phyloP scores from a whole-genome alignment of 148 eudicot species.

The Oxyria digyna region DNA sequence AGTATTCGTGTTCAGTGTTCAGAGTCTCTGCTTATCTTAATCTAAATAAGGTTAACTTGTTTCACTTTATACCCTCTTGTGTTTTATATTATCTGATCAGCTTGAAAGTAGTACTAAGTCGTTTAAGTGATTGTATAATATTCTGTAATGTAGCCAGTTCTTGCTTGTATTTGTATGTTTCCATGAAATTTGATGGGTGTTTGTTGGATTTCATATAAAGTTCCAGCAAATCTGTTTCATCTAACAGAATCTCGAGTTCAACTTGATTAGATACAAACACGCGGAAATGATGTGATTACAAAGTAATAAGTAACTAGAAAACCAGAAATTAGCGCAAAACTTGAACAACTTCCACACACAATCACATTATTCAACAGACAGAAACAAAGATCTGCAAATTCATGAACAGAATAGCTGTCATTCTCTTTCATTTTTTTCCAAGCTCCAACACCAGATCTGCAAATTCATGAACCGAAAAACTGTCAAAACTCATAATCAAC shows the following conservation, averaged over 20 bases:
- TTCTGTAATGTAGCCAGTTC: background rate
- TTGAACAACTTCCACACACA: background rate
- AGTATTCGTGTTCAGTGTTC: background rate
- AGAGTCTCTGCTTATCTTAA: background rate
- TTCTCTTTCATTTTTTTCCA: conserved; percentile 15
- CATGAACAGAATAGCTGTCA: background rate
- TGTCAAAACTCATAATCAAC: background rate
- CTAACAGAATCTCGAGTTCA: background rate
- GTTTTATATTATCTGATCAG: background rate
- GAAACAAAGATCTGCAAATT: background rate
- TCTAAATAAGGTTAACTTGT: background rate
- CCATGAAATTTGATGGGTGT: background rate
- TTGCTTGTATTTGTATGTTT: background rate
- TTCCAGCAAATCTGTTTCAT: background rate
- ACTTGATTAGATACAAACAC: no score
- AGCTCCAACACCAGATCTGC: conserved; percentile 46
- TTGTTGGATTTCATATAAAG: background rate
- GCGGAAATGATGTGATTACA: no score
- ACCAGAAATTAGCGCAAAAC: background rate
- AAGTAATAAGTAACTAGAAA: background rate
- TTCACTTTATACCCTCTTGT: background rate
- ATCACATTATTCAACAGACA: background rate
- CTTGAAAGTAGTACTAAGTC: background rate
- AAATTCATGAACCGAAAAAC: conserved; percentile 10
- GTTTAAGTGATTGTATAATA: background rate